These are phyloP conservation scores for Leersia perrieri DNA, from an alignment of 176 grass and related monocot species.

Conservation along the genomic window DNA sequence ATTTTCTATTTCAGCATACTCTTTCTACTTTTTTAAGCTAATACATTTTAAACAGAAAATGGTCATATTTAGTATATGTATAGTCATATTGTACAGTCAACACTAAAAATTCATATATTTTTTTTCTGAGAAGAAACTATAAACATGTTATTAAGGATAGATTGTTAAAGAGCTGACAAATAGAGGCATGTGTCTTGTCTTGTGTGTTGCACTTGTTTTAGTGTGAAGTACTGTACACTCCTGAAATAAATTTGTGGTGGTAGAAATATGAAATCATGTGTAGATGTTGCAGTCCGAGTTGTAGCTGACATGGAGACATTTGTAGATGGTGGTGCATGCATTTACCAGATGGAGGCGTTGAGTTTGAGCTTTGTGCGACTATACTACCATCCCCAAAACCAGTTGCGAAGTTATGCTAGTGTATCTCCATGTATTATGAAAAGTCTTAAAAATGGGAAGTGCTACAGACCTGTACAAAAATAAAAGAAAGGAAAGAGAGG, in stretches of 20 bases:
- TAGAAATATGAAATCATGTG: background rate
- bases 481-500: background rate
- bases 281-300: background rate
- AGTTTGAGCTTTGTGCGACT: background rate
- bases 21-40: constrained; percentile 13
- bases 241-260: background rate
- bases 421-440: background rate
- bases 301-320: background rate
- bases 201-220: background rate
- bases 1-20: background rate
- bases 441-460: background rate
- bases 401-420: background rate
- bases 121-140: background rate
- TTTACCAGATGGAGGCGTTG: background rate
- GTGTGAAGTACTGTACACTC: background rate
- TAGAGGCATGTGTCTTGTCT: too few relatives aligned
- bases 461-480: background rate
- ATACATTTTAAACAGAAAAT: background rate
- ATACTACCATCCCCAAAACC: background rate
- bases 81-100: background rate
- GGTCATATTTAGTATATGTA: background rate
- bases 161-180: too few relatives aligned
- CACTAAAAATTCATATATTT: background rate
- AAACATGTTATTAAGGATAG: background rate
- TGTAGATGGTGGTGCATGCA: background rate